Conservation (phyloP, 2,329 filamentous ascomycete species). For the Talaromyces sp. region DNA sequence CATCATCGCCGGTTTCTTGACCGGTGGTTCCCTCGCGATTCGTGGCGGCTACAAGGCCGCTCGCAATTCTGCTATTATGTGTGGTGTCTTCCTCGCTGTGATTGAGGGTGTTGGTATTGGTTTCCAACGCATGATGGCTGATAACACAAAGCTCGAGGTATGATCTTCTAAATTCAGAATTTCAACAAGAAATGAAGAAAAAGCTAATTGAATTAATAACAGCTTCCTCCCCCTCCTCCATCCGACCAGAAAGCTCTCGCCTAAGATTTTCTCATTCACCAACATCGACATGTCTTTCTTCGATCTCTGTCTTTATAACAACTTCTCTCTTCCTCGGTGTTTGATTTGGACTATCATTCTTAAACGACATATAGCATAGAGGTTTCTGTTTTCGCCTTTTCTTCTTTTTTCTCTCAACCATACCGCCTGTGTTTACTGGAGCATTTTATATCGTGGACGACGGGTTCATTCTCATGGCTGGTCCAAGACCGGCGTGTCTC, state of each 20-base stretch:
- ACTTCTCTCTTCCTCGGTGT: constrained; percentile 35
- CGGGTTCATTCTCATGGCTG: constrained; percentile 13
- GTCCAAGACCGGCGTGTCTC: background rate
- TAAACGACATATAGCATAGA: constrained; percentile 33
- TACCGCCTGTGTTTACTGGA: constrained; percentile 19
- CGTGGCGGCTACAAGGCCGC: constrained; percentile 88
- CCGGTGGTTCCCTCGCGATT: constrained; percentile 84
- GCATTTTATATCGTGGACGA: constrained; percentile 20
- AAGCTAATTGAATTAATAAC: background rate
- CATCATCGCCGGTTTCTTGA: constrained; percentile 96
- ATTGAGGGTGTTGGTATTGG: constrained; percentile 97
- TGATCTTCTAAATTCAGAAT: constrained; percentile 14
- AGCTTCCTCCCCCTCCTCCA: constrained; percentile 33
- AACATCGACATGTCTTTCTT: constrained; percentile 13
- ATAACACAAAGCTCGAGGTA: constrained; percentile 77
- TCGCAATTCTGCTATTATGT: constrained; percentile 92
- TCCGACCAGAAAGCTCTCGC: constrained; percentile 31
- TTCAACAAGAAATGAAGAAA: background rate
- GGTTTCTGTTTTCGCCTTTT: constrained; percentile 23
- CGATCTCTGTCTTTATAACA: constrained; percentile 16
- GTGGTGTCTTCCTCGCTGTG: constrained; percentile 86
- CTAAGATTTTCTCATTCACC: constrained; percentile 16
- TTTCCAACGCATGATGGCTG: constrained; percentile 89
- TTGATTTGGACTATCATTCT: constrained; percentile 27
- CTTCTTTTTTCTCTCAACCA: constrained; percentile 16